A percentile compares a stretch with the other conserved stretches of the same genome.
Evolutionary conservation across 768 basidiomycete genomes (phyloP).

Genomic region (Leucocoprinus leucothites): DNA sequence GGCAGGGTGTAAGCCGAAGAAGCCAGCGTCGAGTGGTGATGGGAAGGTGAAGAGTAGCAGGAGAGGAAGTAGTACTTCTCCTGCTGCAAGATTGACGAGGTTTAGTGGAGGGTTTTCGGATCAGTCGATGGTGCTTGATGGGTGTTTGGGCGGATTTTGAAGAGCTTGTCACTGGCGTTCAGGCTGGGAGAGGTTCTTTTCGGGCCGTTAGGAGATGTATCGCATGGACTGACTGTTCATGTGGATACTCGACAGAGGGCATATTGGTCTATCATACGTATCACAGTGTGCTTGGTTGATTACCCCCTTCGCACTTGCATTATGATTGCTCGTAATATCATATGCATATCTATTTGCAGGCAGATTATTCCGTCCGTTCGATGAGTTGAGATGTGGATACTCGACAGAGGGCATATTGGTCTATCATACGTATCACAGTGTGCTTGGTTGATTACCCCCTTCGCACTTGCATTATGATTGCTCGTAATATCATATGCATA

Average conservation of each 20-base stretch:
- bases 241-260: too few species aligned
- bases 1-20: slow-evolving; percentile 9
- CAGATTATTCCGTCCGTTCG: neutral
- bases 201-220: neutral
- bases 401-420: too few species aligned
- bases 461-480: neutral
- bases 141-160: slow-evolving; percentile 28
- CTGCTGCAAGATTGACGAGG: slow-evolving; percentile 11
- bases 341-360: neutral
- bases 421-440: too few species aligned
- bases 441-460: neutral
- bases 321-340: neutral
- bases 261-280: too few species aligned
- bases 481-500: neutral
- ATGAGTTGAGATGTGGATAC: too few species aligned
- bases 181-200: neutral
- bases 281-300: neutral
- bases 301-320: neutral
- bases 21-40: neutral
- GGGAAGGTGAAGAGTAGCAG: slow-evolving; percentile 6
- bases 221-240: too few species aligned
- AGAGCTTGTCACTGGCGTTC: neutral
- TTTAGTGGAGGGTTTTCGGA: slow-evolving; percentile 13
- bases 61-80: slow-evolving; percentile 5
- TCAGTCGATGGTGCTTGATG: slow-evolving; percentile 20